Evolutionary conservation across 768 basidiomycete species (phyloP), one percentile per base, ranked within the genome.

Genomic region (Auriculariales sp.): DNA sequence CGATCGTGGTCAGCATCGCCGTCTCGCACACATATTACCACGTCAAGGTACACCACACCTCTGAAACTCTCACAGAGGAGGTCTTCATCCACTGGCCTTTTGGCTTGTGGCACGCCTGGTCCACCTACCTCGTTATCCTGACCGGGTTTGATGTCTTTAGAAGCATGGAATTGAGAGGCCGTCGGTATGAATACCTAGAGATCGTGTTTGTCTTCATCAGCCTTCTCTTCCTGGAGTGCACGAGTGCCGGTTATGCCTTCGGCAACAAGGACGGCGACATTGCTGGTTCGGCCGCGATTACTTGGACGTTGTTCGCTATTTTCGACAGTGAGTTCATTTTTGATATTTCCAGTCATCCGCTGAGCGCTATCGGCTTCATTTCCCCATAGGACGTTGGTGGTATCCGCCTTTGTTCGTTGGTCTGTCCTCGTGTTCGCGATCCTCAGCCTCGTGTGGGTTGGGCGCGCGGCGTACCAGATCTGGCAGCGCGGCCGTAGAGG

Each of bases 1-100:
- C 63, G 22, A 51, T 70, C 46, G 55, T 71, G 33, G 64, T 68
- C 44, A 62, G 61, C 35, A 60, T 64, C 7, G 59, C 64, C 45
- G 67, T 69, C 9, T 59, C 58, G 46, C 64, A 65, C 52, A 66
- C 65, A 53, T 68, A 71, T 62, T 71, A 67, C 53, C 57, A 65
- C 47, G 63, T 71, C 51, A 66, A 68, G 61, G 61, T 63, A 45
- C 56, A 62, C 49, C 62, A 63, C 50, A 54, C 54, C 14, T 47
- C 60, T 24, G 64, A 66, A 49, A 53, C 51, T 12, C 47, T 64
- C 24, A 60, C 56, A 28, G 64, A 68, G 46, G 66, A 68, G 53
- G 52, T 66, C 42, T 68, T 69, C 33, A 66, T 71, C 29, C 68
- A 70, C 58, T 58, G 69, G 5, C 71, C 71, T 4, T 71, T 73